Conservation (phyloP, 2,329 filamentous ascomycete species). For the Rhinocladiella similis region DNA sequence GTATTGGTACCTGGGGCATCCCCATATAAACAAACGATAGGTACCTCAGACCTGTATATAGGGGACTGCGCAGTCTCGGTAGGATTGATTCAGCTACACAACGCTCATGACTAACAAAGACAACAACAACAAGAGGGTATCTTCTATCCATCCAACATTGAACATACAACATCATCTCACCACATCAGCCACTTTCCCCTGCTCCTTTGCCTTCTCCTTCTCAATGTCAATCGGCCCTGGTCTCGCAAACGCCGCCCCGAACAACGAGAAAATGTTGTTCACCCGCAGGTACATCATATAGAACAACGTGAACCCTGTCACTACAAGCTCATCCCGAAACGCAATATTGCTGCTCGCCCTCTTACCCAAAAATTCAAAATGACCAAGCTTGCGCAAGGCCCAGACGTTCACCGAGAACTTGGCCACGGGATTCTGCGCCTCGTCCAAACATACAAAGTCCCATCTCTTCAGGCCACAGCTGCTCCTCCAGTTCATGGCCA, state of each 20-base stretch:
- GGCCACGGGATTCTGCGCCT: slow-evolving; percentile 33
- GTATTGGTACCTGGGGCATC: too few relatives aligned
- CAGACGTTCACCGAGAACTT: slow-evolving; percentile 31
- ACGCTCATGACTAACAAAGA: too few relatives aligned
- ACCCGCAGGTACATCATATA: slow-evolving; percentile 32
- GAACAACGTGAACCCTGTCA: slow-evolving; percentile 33
- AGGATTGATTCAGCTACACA: too few relatives aligned
- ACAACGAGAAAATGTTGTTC: slow-evolving; percentile 30
- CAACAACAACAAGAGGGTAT: too few relatives aligned
- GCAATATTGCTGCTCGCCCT: slow-evolving; percentile 5
- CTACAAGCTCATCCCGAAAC: slow-evolving; percentile 34
- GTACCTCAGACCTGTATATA: too few relatives aligned
- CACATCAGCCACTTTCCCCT: not conserved
- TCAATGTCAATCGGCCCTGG: slow-evolving; percentile 23
- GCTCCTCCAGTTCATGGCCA: slow-evolving; percentile 34
- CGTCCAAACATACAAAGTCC: slow-evolving; percentile 36
- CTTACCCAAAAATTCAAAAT: slow-evolving; percentile 31
- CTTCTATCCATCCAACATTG: too few relatives aligned
- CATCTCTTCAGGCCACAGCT: slow-evolving; percentile 31
- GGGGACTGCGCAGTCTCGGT: too few relatives aligned
- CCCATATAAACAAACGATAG: too few relatives aligned
- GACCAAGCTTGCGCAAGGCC: slow-evolving; percentile 31
- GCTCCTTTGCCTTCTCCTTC: not conserved
- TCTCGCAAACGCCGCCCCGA: slow-evolving; percentile 30
- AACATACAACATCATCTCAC: not conserved